These are phyloP conservation scores for Dichotomocladium elegans DNA, from an alignment of 371 early-diverging fungal genomes.

Conservation along the genomic window DNA sequence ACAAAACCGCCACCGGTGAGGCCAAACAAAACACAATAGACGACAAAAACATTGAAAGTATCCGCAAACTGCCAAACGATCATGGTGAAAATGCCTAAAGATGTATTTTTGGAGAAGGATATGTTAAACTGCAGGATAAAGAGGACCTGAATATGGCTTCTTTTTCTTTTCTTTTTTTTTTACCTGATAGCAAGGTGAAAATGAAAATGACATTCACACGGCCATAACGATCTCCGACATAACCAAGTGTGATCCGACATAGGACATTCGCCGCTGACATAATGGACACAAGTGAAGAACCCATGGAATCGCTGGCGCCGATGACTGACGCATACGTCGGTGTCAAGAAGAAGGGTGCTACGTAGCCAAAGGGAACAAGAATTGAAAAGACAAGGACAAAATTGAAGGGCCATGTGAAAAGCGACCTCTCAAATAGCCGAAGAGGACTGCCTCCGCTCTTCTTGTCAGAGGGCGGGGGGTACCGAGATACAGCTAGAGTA, in stretches of 20 bases:
- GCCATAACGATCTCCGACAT: constrained; percentile 16
- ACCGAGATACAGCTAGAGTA: constrained; percentile 25
- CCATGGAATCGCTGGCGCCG: constrained; percentile 7
- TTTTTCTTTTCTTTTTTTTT: no score
- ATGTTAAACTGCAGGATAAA: no score
- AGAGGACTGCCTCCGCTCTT: constrained; percentile 12
- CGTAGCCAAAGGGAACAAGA: constrained; percentile 44
- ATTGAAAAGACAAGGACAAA: constrained; percentile 34
- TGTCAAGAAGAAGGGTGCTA: constrained; percentile 22
- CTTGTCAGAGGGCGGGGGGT: constrained; percentile 11
- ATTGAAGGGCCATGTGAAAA: constrained; percentile 21
- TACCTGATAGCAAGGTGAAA: constrained; percentile 26
- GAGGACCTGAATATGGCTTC: neutral
- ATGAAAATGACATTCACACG: constrained; percentile 9
- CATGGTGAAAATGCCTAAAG: constrained; percentile 47
- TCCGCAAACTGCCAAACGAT: constrained; percentile 63
- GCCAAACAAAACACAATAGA: constrained; percentile 48
- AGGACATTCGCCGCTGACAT: constrained; percentile 15
- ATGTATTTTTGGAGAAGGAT: no score
- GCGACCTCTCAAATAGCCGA: constrained; percentile 18
- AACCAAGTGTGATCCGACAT: constrained; percentile 29
- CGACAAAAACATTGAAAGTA: constrained; percentile 33
- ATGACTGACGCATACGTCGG: constrained; percentile 12
- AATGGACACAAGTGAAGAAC: constrained; percentile 9
- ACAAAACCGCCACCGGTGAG: constrained; percentile 44